These are phyloP conservation scores for Hypoxylon sp. DNA, from an alignment of 2,329 filamentous ascomycete species.

Conservation along the genomic window DNA sequence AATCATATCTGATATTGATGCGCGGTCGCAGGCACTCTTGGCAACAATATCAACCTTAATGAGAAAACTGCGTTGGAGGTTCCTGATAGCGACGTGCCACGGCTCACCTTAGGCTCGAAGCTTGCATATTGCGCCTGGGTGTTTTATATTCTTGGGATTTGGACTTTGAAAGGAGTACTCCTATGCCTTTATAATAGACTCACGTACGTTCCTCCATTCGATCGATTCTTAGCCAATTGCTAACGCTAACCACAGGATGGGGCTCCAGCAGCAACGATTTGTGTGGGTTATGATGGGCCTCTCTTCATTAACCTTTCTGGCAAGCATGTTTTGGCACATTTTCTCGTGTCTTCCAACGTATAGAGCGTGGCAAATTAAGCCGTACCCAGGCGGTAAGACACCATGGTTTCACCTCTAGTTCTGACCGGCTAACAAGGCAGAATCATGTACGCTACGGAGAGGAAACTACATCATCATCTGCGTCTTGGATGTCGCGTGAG, in stretches of 20 bases:
- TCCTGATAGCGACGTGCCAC: background rate
- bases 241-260: background rate
- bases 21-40: background rate
- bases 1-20: background rate
- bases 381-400: slow-evolving; percentile 7
- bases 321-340: slow-evolving; percentile 3
- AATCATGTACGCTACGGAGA: background rate
- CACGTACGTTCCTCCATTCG: background rate
- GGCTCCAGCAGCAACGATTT: background rate
- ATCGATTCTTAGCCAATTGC: background rate
- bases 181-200: slow-evolving; percentile 7
- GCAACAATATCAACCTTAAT: background rate
- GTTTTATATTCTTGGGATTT: slow-evolving; percentile 1
- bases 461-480: slow-evolving; percentile 2
- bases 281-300: slow-evolving; percentile 3
- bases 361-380: slow-evolving; percentile 6
- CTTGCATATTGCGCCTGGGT: slow-evolving; percentile 3
- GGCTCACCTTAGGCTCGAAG: background rate
- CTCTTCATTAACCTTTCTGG: background rate
- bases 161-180: slow-evolving; percentile 5
- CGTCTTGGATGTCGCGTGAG: slow-evolving; percentile 1
- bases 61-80: background rate
- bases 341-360: background rate
- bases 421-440: background rate
- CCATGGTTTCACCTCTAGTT: background rate